Percentiles rank a stretch among this genome's conserved stretches.
These are phyloP conservation scores for Nissolia schottii DNA, from an alignment of 306 rosid genomes.

Conservation along the genomic window DNA sequence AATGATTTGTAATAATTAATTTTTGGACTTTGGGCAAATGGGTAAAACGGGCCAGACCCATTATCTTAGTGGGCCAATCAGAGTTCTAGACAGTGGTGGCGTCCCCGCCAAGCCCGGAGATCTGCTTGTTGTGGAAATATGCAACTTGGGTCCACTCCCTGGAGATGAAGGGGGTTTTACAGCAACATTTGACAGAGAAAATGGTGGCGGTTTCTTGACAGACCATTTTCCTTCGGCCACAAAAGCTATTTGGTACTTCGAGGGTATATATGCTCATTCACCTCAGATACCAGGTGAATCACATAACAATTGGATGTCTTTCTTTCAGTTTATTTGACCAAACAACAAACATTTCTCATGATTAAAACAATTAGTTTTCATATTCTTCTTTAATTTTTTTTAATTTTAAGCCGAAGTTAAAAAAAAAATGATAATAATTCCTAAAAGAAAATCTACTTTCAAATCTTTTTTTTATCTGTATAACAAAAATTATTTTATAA, in stretches of 20 bases:
- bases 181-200: constrained; percentile 89
- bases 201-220: constrained; percentile 90
- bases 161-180: constrained; percentile 98
- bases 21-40: neutral
- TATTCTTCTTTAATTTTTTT: neutral
- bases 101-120: constrained; percentile 82
- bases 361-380: too few species aligned
- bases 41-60: constrained; percentile 47
- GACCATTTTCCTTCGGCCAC: constrained; percentile 85
- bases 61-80: constrained; percentile 79
- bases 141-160: constrained; percentile 87
- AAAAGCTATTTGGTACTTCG: constrained; percentile 88
- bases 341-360: too few species aligned
- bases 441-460: too few species aligned
- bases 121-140: constrained; percentile 76
- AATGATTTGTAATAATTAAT: neutral
- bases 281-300: constrained; percentile 89
- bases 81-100: constrained; percentile 67
- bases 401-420: too few species aligned
- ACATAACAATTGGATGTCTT: neutral
- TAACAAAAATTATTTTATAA: too few species aligned
- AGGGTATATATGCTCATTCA: constrained; percentile 86
- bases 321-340: too few species aligned
- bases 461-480: too few species aligned
- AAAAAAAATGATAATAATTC: too few species aligned